Base-by-base conservation (phyloP, 192 early-diverging fungal species). In the Globomyces pollinis-pini region DNA sequence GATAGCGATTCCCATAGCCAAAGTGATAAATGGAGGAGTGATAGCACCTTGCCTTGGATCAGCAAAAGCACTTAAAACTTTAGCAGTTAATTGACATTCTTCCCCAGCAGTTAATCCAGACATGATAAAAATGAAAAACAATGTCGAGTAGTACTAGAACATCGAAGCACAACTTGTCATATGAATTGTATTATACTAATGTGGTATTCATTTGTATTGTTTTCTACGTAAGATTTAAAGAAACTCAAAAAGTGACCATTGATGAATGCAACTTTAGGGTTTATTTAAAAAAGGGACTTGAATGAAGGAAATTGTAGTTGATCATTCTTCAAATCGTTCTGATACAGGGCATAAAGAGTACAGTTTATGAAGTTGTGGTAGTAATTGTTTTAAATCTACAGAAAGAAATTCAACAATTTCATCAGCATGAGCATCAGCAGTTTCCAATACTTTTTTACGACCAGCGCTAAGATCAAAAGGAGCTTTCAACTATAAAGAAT, bases 31-130 rank as follows among this genome's bases (percentile, higher is more conserved):
- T 50, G 42, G 44, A 20, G 71, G 42, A 18, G 65, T 54, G 35
- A 70, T 67, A 2, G 63, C 49, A 39, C 56, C 62, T 42, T 51
- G 59, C 2, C 47, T 43, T 9, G 65, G 50, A 43, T 73, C 73
- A 21, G 63, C 70, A 38, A 79, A 79, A 2, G 68, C 64, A 35
- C 64, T 73, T 21, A 79, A 70, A 20, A 61, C 66, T 30, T 68
- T 61, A 8, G 77, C 77, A 7, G 72, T 70, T 36, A 36, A 54
- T 43, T 71, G 62, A 60, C 77, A 79, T 57, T 79, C 77, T 47
- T 79, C 74, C 11, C 67, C 77, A 3, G 71, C 71, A 3, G 71
- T 72, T 34, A 72, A 52, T 12, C 15, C 20, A 18, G 41, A 18
- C 41, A 43, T 43, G 13, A 43, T 43, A n/a, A n/a, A n/a, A n/a